A percentile compares a stretch with the other conserved stretches of the same genome.
phyloP scores from a whole-genome alignment of 805 yeast genomes.

The Ogataea minuta region DNA sequence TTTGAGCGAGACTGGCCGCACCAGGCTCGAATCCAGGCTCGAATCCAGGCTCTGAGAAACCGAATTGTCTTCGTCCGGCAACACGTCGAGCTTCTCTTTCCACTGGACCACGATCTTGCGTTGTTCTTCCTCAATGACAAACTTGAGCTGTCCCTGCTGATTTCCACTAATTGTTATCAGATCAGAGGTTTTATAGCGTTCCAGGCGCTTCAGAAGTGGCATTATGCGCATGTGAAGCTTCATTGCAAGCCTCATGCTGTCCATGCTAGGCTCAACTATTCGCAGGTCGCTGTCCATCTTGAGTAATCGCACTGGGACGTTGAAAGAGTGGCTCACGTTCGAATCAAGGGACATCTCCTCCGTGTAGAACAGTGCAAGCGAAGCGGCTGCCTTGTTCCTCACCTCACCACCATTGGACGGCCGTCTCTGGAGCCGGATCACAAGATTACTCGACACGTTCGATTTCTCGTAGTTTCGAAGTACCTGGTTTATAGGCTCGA shows the following conservation, averaged over 20 bases:
- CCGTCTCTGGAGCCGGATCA: conserved; percentile 50
- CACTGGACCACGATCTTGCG: conserved; percentile 55
- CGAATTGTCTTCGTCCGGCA: conserved; percentile 21
- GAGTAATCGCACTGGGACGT: conserved; percentile 67
- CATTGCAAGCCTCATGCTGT: conserved; percentile 55
- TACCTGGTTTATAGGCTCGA: conserved; percentile 59
- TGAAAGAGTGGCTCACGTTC: conserved; percentile 60
- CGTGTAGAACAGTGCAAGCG: conserved; percentile 54
- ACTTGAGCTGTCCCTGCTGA: conserved; percentile 47
- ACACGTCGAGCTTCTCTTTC: conserved; percentile 53
- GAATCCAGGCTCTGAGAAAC: conserved; percentile 13
- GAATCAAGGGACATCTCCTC: conserved; percentile 42
- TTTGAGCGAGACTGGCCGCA: conserved; percentile 42
- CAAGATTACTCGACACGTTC: conserved; percentile 45
- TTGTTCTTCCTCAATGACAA: conserved; percentile 55
- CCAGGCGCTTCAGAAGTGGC: conserved; percentile 58
- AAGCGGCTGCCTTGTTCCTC: conserved; percentile 39
- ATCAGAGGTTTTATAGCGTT: conserved; percentile 58
- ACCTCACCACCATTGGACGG: conserved; percentile 14
- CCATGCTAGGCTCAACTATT: conserved; percentile 62
- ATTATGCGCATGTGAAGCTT: conserved; percentile 48
- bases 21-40: conserved; percentile 12
- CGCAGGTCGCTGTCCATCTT: conserved; percentile 51
- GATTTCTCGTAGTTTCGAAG: conserved; percentile 55
- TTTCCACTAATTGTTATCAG: conserved; percentile 50